phyloP scores from a whole-genome alignment of 108 stramenopile species.

The Fragilariopsis cylindrus region DNA sequence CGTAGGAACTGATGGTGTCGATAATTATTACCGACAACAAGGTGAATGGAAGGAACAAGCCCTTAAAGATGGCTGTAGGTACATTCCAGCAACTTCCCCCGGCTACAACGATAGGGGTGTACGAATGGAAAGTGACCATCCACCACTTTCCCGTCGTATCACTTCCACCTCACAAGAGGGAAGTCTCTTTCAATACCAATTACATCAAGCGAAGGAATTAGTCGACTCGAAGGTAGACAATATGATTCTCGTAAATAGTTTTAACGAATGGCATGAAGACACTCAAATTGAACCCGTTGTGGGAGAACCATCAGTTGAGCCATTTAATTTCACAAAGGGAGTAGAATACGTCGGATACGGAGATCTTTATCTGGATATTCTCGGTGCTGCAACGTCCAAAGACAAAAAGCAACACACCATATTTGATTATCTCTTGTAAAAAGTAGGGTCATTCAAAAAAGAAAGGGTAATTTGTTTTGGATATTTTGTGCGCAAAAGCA shows the following conservation, averaged over 20 bases:
- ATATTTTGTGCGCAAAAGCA: too few species aligned
- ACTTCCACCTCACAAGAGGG: slow-evolving; percentile 15
- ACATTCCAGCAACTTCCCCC: slow-evolving; percentile 42
- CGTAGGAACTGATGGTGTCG: slow-evolving; percentile 21
- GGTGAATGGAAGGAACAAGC: slow-evolving; percentile 36
- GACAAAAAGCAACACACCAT: slow-evolving; percentile 4
- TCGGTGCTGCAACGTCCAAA: slow-evolving; percentile 21
- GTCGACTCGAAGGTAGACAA: slow-evolving; percentile 23
- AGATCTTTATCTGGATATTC: slow-evolving; percentile 48
- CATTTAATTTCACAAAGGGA: slow-evolving; percentile 34
- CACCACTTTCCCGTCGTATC: slow-evolving; percentile 34
- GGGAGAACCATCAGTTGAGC: slow-evolving; percentile 13
- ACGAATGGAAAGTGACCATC: slow-evolving; percentile 30
- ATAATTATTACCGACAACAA: slow-evolving; percentile 23
- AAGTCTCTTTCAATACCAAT: slow-evolving; percentile 23
- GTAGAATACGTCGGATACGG: slow-evolving; percentile 44
- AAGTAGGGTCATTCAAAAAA: too few species aligned
- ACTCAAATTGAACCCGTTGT: slow-evolving; percentile 23
- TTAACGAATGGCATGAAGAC: slow-evolving; percentile 49
- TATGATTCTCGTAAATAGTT: slow-evolving; percentile 36
- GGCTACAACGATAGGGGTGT: slow-evolving; percentile 52
- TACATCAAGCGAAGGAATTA: slow-evolving; percentile 21
- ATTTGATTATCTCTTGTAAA: slow-evolving; percentile 16
- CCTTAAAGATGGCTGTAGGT: slow-evolving; percentile 5
- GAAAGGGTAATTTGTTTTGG: too few species aligned